phyloP scores from a whole-genome alignment of 1,139 yeast species.

The Saccharomycopsis hybrid region DNA sequence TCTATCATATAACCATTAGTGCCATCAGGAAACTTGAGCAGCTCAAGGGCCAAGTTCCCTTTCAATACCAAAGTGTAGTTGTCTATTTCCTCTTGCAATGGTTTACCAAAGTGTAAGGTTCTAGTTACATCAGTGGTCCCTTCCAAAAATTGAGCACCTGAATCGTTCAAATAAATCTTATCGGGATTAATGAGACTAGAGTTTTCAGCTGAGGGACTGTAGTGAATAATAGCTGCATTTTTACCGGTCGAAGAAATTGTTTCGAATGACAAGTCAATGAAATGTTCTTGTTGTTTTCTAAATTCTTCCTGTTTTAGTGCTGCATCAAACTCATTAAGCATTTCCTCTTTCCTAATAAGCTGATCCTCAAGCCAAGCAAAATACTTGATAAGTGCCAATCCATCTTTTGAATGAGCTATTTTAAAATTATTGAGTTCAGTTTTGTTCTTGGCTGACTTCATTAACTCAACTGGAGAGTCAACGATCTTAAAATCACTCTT shows the following conservation, averaged over 20 bases:
- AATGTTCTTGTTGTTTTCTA: constrained; percentile 55
- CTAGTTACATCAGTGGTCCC: constrained; percentile 98
- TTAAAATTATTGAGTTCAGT: constrained; percentile 72
- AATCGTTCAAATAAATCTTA: constrained; percentile 79
- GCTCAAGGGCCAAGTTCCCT: constrained; percentile 81
- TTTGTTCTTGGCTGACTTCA: constrained; percentile 73
- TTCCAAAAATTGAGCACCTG: constrained; percentile 90
- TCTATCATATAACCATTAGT: constrained; percentile 83
- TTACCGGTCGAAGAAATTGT: constrained; percentile 92
- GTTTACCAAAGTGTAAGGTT: constrained; percentile 74
- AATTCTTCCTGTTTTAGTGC: constrained; percentile 60
- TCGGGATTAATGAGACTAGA: constrained; percentile 67
- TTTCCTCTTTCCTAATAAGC: constrained; percentile 44
- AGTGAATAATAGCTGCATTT: constrained; percentile 91
- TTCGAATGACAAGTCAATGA: constrained; percentile 80
- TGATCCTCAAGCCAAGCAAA: constrained; percentile 83
- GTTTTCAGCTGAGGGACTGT: constrained; percentile 60
- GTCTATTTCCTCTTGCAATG: constrained; percentile 57
- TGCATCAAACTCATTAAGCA: constrained; percentile 75
- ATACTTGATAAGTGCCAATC: constrained; percentile 69
- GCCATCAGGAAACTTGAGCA: constrained; percentile 76
- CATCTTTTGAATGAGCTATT: constrained; percentile 80
- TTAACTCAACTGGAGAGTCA: constrained; percentile 47
- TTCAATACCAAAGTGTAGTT: constrained; percentile 88
- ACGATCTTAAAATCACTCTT: constrained; percentile 39